Conservation (phyloP, 371 early-diverging fungal species). For the Mortierella sp. region DNA sequence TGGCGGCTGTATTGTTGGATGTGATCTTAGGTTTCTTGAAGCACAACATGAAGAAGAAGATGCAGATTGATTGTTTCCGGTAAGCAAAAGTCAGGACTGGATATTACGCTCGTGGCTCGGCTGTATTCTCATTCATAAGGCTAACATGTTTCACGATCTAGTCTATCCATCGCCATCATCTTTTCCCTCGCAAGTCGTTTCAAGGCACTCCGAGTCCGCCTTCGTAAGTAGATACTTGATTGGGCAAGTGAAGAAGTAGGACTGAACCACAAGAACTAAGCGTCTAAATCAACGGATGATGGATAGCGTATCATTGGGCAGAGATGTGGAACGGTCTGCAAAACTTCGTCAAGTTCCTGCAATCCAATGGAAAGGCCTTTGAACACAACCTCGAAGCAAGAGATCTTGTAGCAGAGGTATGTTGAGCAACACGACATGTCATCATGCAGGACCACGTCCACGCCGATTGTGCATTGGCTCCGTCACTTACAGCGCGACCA, state of each 20-base stretch:
- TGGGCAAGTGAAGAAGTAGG: too few species aligned
- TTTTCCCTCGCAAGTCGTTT: slow-evolving; percentile 57
- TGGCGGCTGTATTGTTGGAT: slow-evolving; percentile 59
- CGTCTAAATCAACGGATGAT: neutral
- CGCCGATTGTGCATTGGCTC: neutral
- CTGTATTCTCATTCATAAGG: neutral
- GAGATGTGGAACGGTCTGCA: slow-evolving; percentile 63
- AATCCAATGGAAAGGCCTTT: slow-evolving; percentile 52
- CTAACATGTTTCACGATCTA: slow-evolving; percentile 12
- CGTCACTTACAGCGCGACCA: neutral
- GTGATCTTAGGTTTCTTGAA: slow-evolving; percentile 60
- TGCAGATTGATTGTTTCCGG: slow-evolving; percentile 62
- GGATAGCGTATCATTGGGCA: slow-evolving; percentile 63
- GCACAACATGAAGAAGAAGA: slow-evolving; percentile 65
- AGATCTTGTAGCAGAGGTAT: slow-evolving; percentile 56
- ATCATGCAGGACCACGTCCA: neutral
- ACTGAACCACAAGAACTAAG: too few species aligned
- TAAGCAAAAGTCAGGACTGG: slow-evolving; percentile 20
- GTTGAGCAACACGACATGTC: neutral
- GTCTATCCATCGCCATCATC: slow-evolving; percentile 56
- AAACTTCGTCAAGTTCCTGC: slow-evolving; percentile 58
- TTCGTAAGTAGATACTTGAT: slow-evolving; percentile 49
- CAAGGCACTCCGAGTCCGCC: slow-evolving; percentile 55
- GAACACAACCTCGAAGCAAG: slow-evolving; percentile 47
- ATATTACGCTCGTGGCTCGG: neutral